These are phyloP conservation scores for Croton setiger DNA, from an alignment of 441 rosid genomes.

Conservation along the genomic window DNA sequence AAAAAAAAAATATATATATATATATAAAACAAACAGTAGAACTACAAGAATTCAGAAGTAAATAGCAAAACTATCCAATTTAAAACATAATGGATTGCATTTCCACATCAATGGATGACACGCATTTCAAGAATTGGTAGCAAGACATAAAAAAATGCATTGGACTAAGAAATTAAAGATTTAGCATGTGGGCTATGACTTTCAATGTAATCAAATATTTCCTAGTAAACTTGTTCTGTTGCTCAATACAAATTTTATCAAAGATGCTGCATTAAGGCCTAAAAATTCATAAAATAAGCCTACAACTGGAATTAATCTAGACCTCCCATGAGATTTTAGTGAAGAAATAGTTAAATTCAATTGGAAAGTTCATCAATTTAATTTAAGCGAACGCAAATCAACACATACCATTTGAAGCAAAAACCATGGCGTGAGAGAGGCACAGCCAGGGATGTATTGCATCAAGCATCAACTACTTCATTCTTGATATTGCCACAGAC, in stretches of 20 bases:
- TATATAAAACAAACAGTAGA: neutral
- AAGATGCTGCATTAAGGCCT: neutral
- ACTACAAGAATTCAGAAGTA: too few relatives aligned
- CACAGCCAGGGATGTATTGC: conserved; percentile 5
- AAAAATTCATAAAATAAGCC: neutral
- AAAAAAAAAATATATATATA: too few relatives aligned
- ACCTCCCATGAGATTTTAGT: neutral
- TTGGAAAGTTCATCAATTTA: neutral
- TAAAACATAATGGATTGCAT: too few relatives aligned
- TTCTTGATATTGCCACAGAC: conserved; percentile 63
- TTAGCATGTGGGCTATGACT: too few relatives aligned
- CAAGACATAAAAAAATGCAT: too few relatives aligned
- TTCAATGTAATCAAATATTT: too few relatives aligned
- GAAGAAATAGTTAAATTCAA: too few relatives aligned
- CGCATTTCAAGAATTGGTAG: too few relatives aligned
- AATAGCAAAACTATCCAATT: too few relatives aligned
- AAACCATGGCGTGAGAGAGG: neutral
- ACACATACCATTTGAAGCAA: neutral
- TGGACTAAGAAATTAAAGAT: too few relatives aligned
- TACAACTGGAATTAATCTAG: neutral
- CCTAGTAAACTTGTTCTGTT: too few relatives aligned
- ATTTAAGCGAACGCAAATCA: neutral
- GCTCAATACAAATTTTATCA: neutral
- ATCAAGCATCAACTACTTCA: conserved; percentile 31
- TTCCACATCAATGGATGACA: too few relatives aligned